phyloP scores from a whole-genome alignment of 495 filamentous ascomycete species.

The Aeminium ludgeri region DNA sequence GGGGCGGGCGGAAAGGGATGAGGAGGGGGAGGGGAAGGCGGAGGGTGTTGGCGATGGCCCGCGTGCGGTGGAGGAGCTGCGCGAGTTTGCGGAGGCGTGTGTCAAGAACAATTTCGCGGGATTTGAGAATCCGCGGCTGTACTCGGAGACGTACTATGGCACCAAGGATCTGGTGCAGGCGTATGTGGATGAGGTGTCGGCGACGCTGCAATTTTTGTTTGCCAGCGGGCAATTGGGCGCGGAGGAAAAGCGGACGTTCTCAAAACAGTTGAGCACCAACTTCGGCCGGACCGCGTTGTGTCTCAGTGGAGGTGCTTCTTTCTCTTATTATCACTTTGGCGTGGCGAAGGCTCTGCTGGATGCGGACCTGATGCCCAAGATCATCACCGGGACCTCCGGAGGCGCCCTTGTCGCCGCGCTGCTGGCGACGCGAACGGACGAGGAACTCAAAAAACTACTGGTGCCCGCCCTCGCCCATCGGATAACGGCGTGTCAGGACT shows the following conservation, averaged over 20 bases:
- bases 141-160: conserved; percentile 90
- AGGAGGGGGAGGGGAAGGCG: conserved; percentile 21
- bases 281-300: conserved; percentile 86
- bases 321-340: conserved; percentile 95
- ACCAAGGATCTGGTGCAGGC: conserved; percentile 84
- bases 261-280: conserved; percentile 78
- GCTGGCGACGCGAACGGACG: conserved; percentile 76
- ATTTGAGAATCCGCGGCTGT: conserved; percentile 83
- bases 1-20: conserved; percentile 39
- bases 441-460: conserved; percentile 69
- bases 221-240: conserved; percentile 45
- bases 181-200: conserved; percentile 61
- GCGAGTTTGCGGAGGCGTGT: conserved; percentile 63
- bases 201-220: conserved; percentile 49
- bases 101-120: conserved; percentile 96
- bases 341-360: conserved; percentile 83
- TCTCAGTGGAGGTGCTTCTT: conserved; percentile 83
- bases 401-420: conserved; percentile 83
- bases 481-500: conserved; percentile 73
- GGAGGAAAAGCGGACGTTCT: conserved; percentile 64
- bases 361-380: conserved; percentile 67
- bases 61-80: conserved; percentile 54
- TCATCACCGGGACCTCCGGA: conserved; percentile 90
- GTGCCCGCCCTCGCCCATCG: conserved; percentile 69
- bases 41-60: conserved; percentile 21